phyloP scores from a whole-genome alignment of 2,329 filamentous ascomycete genomes.

The Seiridium unicorne region DNA sequence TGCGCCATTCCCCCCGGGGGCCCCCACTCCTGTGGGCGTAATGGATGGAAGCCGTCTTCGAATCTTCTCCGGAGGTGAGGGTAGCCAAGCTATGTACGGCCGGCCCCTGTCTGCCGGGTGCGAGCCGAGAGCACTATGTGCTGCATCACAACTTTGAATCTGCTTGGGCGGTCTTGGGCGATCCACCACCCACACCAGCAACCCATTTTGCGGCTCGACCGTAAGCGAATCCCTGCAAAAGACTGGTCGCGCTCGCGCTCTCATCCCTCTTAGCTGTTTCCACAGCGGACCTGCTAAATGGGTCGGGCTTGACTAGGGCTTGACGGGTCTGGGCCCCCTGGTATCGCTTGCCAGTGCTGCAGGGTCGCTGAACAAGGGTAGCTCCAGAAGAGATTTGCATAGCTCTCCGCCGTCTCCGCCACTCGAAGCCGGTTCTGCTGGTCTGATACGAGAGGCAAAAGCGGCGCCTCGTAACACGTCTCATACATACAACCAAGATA shows the following conservation, averaged over 20 bases:
- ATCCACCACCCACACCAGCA: background rate
- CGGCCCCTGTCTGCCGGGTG: background rate
- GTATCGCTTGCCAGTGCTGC: background rate
- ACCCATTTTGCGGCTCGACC: background rate
- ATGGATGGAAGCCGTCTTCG: background rate
- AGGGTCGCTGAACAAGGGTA: background rate
- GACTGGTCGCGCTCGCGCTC: background rate
- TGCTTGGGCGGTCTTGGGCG: background rate
- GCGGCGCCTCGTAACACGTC: background rate
- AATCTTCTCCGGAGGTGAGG: background rate
- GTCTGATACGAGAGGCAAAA: constrained; percentile 5
- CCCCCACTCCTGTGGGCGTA: background rate
- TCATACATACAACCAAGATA: background rate
- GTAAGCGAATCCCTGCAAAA: background rate
- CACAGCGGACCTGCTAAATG: background rate
- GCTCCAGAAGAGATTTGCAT: constrained; percentile 6
- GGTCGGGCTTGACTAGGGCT: background rate
- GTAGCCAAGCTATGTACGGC: background rate
- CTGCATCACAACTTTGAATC: background rate
- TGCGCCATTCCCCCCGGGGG: background rate
- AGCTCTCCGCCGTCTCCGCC: constrained; percentile 9
- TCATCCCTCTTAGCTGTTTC: background rate
- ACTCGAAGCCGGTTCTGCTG: background rate
- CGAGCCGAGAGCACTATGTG: background rate
- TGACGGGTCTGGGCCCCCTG: background rate